phyloP scores from a whole-genome alignment of 2,329 filamentous ascomycete genomes.

The Ophiostoma himal-ulmi region DNA sequence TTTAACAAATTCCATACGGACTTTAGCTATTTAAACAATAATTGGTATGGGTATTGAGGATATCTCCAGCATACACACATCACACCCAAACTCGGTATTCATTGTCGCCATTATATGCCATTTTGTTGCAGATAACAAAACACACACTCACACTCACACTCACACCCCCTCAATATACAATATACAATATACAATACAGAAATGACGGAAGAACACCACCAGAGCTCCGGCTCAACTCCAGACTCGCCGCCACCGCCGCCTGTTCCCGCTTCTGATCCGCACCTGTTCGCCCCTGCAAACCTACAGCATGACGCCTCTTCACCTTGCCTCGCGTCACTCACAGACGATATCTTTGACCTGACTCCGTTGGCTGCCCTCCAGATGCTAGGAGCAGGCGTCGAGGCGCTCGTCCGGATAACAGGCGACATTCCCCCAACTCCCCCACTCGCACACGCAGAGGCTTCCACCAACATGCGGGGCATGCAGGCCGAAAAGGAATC shows the following conservation, averaged over 20 bases:
- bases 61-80: not conserved
- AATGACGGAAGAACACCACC: not conserved
- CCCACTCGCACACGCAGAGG: constrained; percentile 55
- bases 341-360: constrained; percentile 66
- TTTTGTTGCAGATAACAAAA: not conserved
- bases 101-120: not conserved
- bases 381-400: constrained; percentile 66
- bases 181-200: not conserved
- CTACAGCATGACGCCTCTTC: constrained; percentile 18
- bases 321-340: constrained; percentile 27
- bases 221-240: not conserved
- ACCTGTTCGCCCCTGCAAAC: constrained; percentile 27
- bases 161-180: not conserved
- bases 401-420: constrained; percentile 64
- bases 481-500: constrained; percentile 58
- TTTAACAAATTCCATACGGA: too few relatives aligned
- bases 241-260: constrained; percentile 38
- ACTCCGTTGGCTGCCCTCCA: constrained; percentile 69
- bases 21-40: not conserved
- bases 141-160: not conserved
- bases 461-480: constrained; percentile 56
- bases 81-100: not conserved
- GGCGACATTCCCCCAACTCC: constrained; percentile 79
- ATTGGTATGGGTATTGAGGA: too few relatives aligned
- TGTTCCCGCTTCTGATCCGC: constrained; percentile 38